Evolutionary conservation across 257 asterid species (phyloP), one percentile per base, ranked within the genome.

Genomic region (Solanum pennellii): DNA sequence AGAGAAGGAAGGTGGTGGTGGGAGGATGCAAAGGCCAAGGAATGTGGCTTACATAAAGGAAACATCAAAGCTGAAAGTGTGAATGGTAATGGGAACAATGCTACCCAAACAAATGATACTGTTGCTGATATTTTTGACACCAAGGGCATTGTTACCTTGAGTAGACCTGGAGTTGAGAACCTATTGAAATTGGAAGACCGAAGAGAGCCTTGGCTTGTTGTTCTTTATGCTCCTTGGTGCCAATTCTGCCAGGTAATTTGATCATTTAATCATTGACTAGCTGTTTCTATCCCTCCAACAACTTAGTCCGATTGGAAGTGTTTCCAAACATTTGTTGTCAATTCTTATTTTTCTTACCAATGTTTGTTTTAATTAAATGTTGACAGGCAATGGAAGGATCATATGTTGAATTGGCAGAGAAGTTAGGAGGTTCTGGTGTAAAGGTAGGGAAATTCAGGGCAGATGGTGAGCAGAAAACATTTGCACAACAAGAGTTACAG

Each of bases 1-100:
- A 89, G 99, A 4, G 99, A 96, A 89, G 98, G 99, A 52, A 89
- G 99, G 92, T 96, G 99, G 98, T 96, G 99, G 98, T 96, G 99
- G 98, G 98, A 96, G 86, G 99, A 94, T 86, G 98, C 99, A 39
- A 93, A 91, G 92, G 99, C 99, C 5, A 96, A 96, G 90, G 98
- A 96, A 90, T 96, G 99, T 15, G 99, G 98, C 5, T 91, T 96
- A 15, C 99, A 96, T 91, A 96, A 93, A 89, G 99, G 99, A 69
- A 96, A 96, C 65, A 88, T 94, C 15, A 95, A 94, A 89, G 96
- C 93, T 37, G 95, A 83, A 37, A 88, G 79, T 29, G 94, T 69
- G 6, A 90, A 91, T 83, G 94, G 92, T 3, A 25, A 44, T 15
- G 65, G 39, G 35, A 77, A 77, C 25, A 77, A 6, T 25, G 88